Conservation (phyloP, 208 protist genomes). For the Crithidia bombi region DNA sequence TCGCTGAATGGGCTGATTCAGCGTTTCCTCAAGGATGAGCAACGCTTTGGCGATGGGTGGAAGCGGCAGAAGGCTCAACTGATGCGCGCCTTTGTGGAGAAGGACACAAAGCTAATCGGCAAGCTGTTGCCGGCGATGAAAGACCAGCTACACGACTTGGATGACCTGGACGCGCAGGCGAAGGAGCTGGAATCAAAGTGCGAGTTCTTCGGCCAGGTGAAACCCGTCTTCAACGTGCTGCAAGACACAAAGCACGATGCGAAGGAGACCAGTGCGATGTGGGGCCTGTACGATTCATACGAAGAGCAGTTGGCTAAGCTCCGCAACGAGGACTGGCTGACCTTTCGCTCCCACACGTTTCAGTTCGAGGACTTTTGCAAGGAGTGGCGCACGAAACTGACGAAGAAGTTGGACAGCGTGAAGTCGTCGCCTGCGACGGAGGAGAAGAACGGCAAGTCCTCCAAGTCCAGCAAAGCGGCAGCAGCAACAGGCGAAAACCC, state of each 20-base stretch:
- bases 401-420: constrained; percentile 19
- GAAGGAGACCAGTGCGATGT: constrained; percentile 64
- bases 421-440: background rate
- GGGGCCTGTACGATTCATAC: constrained; percentile 90
- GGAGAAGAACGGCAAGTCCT: constrained; percentile 5
- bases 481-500: constrained; percentile 31
- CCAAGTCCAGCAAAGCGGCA: background rate
- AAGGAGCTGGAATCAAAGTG: constrained; percentile 89
- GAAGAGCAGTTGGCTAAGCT: constrained; percentile 70
- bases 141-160: constrained; percentile 82
- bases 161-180: constrained; percentile 69
- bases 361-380: constrained; percentile 95
- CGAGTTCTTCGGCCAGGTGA: constrained; percentile 90
- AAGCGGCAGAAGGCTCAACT: constrained; percentile 85
- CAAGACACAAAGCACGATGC: constrained; percentile 68
- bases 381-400: constrained; percentile 76
- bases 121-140: constrained; percentile 71
- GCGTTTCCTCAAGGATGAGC: constrained; percentile 84
- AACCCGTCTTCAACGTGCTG: constrained; percentile 79
- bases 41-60: constrained; percentile 92
- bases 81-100: constrained; percentile 57
- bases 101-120: constrained; percentile 57
- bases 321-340: constrained; percentile 94
- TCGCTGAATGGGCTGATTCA: constrained; percentile 87
- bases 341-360: constrained; percentile 92